phyloP scores from a whole-genome alignment of 768 basidiomycete species.

The Leccinellum albellum region DNA sequence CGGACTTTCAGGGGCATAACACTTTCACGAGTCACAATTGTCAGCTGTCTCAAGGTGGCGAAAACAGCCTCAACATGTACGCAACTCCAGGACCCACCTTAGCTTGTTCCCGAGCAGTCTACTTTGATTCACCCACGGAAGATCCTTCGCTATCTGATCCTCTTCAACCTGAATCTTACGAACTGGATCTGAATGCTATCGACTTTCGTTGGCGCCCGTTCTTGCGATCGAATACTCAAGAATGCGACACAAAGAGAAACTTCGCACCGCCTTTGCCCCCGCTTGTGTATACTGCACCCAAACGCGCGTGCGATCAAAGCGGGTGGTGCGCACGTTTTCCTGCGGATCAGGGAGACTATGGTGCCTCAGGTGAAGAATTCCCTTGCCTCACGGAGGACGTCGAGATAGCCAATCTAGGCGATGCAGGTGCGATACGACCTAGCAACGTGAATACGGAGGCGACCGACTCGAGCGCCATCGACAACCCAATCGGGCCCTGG shows the following conservation, averaged over 20 bases:
- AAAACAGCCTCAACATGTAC: conserved; percentile 27
- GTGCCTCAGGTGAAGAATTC: conserved; percentile 12
- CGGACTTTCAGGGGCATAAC: conserved; percentile 11
- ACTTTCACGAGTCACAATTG: neutral
- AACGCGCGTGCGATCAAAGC: conserved; percentile 15
- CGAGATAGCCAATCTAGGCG: conserved; percentile 6
- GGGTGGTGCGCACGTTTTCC: conserved; percentile 10
- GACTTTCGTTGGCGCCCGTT: conserved; percentile 61
- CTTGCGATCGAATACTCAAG: conserved; percentile 24
- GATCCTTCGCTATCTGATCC: conserved; percentile 42
- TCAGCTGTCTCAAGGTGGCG: neutral
- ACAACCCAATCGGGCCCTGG: conserved; percentile 1
- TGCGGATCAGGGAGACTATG: conserved; percentile 7
- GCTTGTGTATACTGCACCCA: conserved; percentile 2
- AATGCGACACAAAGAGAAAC: neutral
- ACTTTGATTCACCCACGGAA: conserved; percentile 52
- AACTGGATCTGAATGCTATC: conserved; percentile 38
- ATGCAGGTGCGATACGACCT: conserved; percentile 2
- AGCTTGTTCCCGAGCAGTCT: conserved; percentile 33
- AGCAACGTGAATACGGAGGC: conserved; percentile 4
- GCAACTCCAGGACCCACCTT: conserved; percentile 48
- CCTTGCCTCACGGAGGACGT: conserved; percentile 6
- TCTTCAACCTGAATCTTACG: conserved; percentile 34
- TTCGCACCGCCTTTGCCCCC: neutral
- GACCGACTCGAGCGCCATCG: neutral